phyloP scores from a whole-genome alignment of 306 rosid species.

The Corylus heterophylla region DNA sequence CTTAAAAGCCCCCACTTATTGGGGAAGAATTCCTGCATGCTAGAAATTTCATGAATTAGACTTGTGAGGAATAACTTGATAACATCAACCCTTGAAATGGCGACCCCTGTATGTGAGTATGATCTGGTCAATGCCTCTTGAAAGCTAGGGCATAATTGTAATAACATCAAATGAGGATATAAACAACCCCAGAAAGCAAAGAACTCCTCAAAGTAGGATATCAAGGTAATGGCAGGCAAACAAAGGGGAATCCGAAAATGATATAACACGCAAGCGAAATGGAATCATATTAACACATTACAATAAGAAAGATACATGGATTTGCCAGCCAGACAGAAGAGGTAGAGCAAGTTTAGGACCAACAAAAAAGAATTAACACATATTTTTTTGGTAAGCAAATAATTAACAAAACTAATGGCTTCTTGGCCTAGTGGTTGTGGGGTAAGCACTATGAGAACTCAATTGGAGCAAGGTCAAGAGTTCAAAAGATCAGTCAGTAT shows the following conservation, averaged over 20 bases:
- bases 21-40: background rate
- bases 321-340: background rate
- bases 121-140: no score
- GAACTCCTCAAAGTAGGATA: no score
- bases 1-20: background rate
- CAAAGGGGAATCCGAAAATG: background rate
- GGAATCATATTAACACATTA: background rate
- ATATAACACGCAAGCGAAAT: background rate
- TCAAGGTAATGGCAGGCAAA: no score
- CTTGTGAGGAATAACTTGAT: background rate
- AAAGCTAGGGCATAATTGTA: no score
- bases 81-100: no score
- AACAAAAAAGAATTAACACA: background rate
- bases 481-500: background rate
- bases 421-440: background rate
- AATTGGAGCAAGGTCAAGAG: background rate
- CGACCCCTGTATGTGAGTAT: no score
- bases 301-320: background rate
- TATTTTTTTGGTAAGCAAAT: no score
- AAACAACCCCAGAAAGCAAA: no score
- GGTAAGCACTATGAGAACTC: background rate
- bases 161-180: no score
- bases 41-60: background rate
- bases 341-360: background rate
- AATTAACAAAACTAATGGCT: background rate